A percentile compares a stretch with the other conserved stretches of the same genome.
phyloP scores from a whole-genome alignment of 805 yeast species.

The Barnettozyma sucrosica region DNA sequence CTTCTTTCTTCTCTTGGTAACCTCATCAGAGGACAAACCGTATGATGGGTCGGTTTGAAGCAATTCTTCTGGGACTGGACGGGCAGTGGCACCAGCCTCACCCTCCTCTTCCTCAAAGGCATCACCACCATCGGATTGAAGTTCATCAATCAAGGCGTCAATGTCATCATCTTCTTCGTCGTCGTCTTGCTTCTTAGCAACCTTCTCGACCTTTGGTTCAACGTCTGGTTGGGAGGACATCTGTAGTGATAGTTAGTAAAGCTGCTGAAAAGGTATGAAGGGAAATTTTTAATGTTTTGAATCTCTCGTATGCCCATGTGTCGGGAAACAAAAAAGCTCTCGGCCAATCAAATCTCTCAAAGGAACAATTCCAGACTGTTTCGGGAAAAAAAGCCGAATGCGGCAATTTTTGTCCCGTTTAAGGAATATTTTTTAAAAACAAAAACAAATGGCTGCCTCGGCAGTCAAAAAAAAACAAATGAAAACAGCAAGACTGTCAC shows the following conservation, averaged over 20 bases:
- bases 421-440: background rate
- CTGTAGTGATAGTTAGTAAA: constrained; percentile 10
- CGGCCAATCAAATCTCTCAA: background rate
- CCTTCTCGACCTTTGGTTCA: constrained; percentile 53
- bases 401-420: constrained; percentile 1
- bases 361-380: background rate
- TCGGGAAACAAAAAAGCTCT: background rate
- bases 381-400: constrained; percentile 1
- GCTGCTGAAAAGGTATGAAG: background rate
- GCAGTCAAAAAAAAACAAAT: background rate
- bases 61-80: constrained; percentile 81
- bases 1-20: constrained; percentile 78
- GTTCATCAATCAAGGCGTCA: constrained; percentile 68
- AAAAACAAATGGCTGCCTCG: background rate
- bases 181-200: constrained; percentile 43
- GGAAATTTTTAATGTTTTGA: background rate
- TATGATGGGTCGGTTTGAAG: constrained; percentile 72
- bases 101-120: constrained; percentile 45
- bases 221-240: constrained; percentile 21
- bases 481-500: background rate
- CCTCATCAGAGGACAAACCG: constrained; percentile 80
- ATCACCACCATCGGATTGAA: constrained; percentile 59
- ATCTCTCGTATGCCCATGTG: background rate
- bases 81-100: constrained; percentile 51
- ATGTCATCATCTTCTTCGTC: constrained; percentile 64